A percentile compares a stretch with the other conserved stretches of the same genome.
phyloP scores from a whole-genome alignment of 805 yeast genomes.

The Saccharomycopsis capsularis region DNA sequence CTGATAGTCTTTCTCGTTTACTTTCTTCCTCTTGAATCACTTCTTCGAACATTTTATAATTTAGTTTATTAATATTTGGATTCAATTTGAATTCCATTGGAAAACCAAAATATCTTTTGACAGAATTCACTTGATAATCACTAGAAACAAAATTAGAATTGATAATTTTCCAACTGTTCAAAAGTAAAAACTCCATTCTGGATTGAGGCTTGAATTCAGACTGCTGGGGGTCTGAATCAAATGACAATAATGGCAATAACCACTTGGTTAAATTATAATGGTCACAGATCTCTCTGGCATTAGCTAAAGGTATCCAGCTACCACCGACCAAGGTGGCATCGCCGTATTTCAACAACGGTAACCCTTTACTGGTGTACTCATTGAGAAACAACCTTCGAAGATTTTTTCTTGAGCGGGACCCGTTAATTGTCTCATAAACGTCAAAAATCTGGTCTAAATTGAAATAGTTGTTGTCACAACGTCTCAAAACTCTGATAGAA shows the following conservation, averaged over 20 bases:
- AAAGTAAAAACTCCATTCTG: not conserved
- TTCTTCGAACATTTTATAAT: not conserved
- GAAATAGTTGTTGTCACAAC: slow-evolving; percentile 17
- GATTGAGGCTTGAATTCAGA: not conserved
- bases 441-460: slow-evolving; percentile 26
- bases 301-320: slow-evolving; percentile 24
- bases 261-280: slow-evolving; percentile 22
- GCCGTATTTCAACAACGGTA: slow-evolving; percentile 17
- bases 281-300: slow-evolving; percentile 21
- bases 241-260: slow-evolving; percentile 23
- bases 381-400: slow-evolving; percentile 22
- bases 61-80: slow-evolving; percentile 4
- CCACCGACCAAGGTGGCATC: slow-evolving; percentile 29
- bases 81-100: slow-evolving; percentile 12
- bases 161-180: slow-evolving; percentile 6
- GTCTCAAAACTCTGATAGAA: slow-evolving; percentile 26
- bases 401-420: slow-evolving; percentile 11
- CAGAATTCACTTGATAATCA: not conserved
- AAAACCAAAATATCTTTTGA: slow-evolving; percentile 3
- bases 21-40: not conserved
- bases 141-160: not conserved
- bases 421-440: slow-evolving; percentile 22
- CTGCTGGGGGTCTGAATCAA: slow-evolving; percentile 21
- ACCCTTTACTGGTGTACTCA: slow-evolving; percentile 9
- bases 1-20: not conserved